Percentiles rank a stretch among this genome's conserved stretches.
These are phyloP conservation scores for Hygrocybe coccinea DNA, from an alignment of 768 basidiomycete species.

Conservation along the genomic window DNA sequence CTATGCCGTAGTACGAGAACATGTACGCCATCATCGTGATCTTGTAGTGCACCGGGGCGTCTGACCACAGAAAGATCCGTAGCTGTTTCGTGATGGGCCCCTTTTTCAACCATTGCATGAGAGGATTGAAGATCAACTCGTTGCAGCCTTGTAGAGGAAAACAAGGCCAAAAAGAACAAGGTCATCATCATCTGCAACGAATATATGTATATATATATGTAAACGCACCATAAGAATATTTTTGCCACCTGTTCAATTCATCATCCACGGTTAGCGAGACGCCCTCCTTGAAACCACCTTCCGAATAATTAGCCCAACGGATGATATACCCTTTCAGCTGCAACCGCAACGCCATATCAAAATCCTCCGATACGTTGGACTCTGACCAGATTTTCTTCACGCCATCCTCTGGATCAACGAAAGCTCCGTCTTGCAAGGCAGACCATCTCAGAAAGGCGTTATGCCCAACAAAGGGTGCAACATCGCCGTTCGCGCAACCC, in stretches of 20 bases:
- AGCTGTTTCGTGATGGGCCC: slow-evolving; percentile 85
- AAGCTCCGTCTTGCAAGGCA: slow-evolving; percentile 81
- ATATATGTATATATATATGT: background rate
- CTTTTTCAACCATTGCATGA: slow-evolving; percentile 67
- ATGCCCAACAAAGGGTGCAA: slow-evolving; percentile 81
- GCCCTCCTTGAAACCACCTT: slow-evolving; percentile 86
- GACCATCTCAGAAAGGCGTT: slow-evolving; percentile 89
- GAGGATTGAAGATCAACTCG: slow-evolving; percentile 81
- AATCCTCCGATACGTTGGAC: slow-evolving; percentile 65
- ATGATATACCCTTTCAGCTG: slow-evolving; percentile 66
- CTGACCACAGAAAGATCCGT: slow-evolving; percentile 70
- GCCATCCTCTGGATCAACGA: slow-evolving; percentile 60
- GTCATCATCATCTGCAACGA: background rate
- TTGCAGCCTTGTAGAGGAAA: slow-evolving; percentile 48
- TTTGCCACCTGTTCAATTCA: slow-evolving; percentile 90
- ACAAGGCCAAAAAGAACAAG: background rate
- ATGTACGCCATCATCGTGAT: slow-evolving; percentile 71
- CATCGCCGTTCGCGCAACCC: slow-evolving; percentile 75
- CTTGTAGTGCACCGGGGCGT: slow-evolving; percentile 78
- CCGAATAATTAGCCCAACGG: slow-evolving; percentile 81
- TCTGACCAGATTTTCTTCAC: slow-evolving; percentile 79
- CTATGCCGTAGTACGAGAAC: slow-evolving; percentile 61
- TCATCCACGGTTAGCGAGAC: slow-evolving; percentile 87
- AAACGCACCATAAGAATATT: slow-evolving; percentile 68
- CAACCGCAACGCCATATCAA: background rate